Evolutionary conservation across 331 rosid genomes (phyloP).

Genomic region (Pyracantha coccinea): DNA sequence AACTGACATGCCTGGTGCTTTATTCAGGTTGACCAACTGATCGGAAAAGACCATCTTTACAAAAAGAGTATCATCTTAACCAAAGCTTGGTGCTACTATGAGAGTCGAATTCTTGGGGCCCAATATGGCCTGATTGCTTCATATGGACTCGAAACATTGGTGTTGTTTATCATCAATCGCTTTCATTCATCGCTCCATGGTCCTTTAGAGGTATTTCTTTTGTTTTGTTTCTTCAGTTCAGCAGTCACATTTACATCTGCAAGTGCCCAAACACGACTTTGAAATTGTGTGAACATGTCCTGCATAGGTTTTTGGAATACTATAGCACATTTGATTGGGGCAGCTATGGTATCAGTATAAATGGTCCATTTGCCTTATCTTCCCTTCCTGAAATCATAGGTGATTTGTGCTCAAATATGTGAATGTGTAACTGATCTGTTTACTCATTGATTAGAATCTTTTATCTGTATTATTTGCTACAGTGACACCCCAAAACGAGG

Average conservation of each 20-base stretch:
- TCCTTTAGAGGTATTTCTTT: slow-evolving; percentile 59
- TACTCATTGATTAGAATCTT: neutral
- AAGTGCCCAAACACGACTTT: neutral
- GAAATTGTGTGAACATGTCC: slow-evolving; percentile 44
- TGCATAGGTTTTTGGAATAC: slow-evolving; percentile 72
- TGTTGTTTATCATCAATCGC: slow-evolving; percentile 60
- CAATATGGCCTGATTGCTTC: slow-evolving; percentile 79
- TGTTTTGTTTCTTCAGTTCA: neutral
- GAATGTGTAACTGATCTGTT: neutral
- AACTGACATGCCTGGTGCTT: neutral
- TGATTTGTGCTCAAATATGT: slow-evolving; percentile 10
- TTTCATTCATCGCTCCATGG: slow-evolving; percentile 62
- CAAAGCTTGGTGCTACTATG: slow-evolving; percentile 94
- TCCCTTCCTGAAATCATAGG: slow-evolving; percentile 54
- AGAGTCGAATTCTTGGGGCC: slow-evolving; percentile 89
- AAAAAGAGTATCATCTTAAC: slow-evolving; percentile 72
- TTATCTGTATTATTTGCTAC: slow-evolving; percentile 24
- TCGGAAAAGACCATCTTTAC: slow-evolving; percentile 77
- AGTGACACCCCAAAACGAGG: slow-evolving; percentile 47
- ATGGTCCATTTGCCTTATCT: slow-evolving; percentile 67
- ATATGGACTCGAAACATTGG: slow-evolving; percentile 81
- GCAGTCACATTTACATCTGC: neutral
- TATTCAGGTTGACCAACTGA: slow-evolving; percentile 52
- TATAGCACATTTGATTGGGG: slow-evolving; percentile 86
- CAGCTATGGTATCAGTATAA: slow-evolving; percentile 61